Evolutionary conservation across 768 basidiomycete species (phyloP).

Genomic region (Termitomyces sp.): DNA sequence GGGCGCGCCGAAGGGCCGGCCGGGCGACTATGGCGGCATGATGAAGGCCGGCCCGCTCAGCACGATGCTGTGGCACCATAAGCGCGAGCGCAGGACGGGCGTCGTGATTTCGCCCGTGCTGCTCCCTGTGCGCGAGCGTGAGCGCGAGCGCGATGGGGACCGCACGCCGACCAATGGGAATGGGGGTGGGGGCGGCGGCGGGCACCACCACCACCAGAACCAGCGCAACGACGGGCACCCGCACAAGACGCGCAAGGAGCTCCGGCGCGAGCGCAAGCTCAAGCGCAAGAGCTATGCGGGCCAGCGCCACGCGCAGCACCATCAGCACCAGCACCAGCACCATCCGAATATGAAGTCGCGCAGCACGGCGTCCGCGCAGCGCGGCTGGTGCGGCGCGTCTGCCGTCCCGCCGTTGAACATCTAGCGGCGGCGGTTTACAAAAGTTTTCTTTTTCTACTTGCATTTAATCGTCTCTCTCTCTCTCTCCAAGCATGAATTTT

Average conservation of each 20-base stretch:
- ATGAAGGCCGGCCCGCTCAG: slow-evolving; percentile 54
- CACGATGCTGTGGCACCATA: slow-evolving; percentile 49
- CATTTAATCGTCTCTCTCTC: neutral
- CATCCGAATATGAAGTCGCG: slow-evolving; percentile 22
- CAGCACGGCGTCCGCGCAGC: slow-evolving; percentile 16
- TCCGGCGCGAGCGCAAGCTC: slow-evolving; percentile 62
- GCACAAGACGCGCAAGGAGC: slow-evolving; percentile 58
- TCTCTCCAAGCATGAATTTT: neutral
- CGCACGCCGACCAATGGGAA: slow-evolving; percentile 52
- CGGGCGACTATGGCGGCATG: slow-evolving; percentile 41
- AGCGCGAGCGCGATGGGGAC: slow-evolving; percentile 40
- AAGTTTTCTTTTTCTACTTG: no score
- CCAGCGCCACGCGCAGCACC: slow-evolving; percentile 40
- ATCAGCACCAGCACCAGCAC: slow-evolving; percentile 27
- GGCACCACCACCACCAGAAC: slow-evolving; percentile 26
- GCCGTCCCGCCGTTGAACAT: slow-evolving; percentile 19
- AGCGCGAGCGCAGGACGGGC: slow-evolving; percentile 21
- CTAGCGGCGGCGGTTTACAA: neutral
- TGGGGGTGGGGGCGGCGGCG: no score
- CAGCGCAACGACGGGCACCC: slow-evolving; percentile 32
- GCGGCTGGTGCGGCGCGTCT: slow-evolving; percentile 11
- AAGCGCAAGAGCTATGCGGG: slow-evolving; percentile 54
- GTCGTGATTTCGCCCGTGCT: slow-evolving; percentile 46
- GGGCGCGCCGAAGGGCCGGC: slow-evolving; percentile 7
- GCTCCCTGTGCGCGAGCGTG: slow-evolving; percentile 38